These are phyloP conservation scores for Pleurotus platypus DNA, from an alignment of 768 basidiomycete species.

Conservation along the genomic window DNA sequence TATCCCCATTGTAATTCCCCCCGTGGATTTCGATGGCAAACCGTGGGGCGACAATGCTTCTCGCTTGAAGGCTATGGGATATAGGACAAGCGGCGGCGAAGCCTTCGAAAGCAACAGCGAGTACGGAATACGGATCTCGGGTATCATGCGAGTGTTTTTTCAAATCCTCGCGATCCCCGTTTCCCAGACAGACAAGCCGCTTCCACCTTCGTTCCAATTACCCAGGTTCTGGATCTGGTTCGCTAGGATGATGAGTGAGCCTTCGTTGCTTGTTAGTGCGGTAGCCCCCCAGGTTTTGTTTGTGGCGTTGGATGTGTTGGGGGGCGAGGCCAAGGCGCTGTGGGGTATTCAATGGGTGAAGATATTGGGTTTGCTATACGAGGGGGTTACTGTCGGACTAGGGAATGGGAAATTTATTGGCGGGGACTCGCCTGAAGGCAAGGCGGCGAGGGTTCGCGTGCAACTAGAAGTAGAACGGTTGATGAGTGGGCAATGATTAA, in stretches of 20 bases:
- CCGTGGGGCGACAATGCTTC: slow-evolving; percentile 38
- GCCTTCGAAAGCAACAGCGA: slow-evolving; percentile 55
- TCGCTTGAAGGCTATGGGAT: slow-evolving; percentile 53
- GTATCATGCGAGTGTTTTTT: slow-evolving; percentile 87
- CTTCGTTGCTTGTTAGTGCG: slow-evolving; percentile 47
- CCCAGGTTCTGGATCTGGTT: slow-evolving; percentile 74
- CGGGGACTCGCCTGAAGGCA: slow-evolving; percentile 56
- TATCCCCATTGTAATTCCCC: slow-evolving; percentile 61
- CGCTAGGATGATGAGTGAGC: slow-evolving; percentile 54
- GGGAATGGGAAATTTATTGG: slow-evolving; percentile 49
- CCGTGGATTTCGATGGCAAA: slow-evolving; percentile 44
- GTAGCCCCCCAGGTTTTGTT: slow-evolving; percentile 68
- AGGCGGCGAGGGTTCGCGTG: slow-evolving; percentile 59
- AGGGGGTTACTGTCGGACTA: slow-evolving; percentile 56
- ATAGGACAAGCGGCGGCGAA: slow-evolving; percentile 34
- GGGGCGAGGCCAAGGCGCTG: slow-evolving; percentile 50
- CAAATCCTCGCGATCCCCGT: slow-evolving; percentile 52
- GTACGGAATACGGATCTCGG: slow-evolving; percentile 64
- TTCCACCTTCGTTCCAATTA: slow-evolving; percentile 54
- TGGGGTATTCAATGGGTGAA: slow-evolving; percentile 85
- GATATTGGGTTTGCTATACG: slow-evolving; percentile 61
- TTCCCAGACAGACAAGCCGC: slow-evolving; percentile 25
- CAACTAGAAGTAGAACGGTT: slow-evolving; percentile 67
- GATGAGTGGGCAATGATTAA: slow-evolving; percentile 23
- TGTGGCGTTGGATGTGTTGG: slow-evolving; percentile 69